phyloP scores from a whole-genome alignment of 192 early-diverging fungal species.

The Backusella mclennaniae region DNA sequence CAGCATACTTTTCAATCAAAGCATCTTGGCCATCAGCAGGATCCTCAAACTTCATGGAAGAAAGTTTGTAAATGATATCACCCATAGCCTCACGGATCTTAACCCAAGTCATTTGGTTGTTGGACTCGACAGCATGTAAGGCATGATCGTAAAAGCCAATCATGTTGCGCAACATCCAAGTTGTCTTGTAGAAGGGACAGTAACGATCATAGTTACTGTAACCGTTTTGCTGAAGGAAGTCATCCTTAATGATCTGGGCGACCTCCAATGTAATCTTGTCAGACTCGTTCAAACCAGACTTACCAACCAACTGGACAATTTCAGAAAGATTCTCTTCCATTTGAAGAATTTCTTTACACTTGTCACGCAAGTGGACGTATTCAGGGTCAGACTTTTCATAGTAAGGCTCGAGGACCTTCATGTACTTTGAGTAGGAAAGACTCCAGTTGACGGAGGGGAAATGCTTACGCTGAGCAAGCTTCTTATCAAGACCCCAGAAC shows the following conservation, averaged over 20 bases:
- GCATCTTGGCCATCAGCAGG: conserved; percentile 93
- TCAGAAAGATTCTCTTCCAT: conserved; percentile 98
- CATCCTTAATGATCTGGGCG: conserved; percentile 98
- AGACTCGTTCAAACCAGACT: conserved; percentile 74
- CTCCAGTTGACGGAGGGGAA: conserved; percentile 99
- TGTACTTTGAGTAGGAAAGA: conserved; percentile 96
- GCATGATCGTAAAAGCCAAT: conserved; percentile 95
- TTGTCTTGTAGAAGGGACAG: conserved; percentile 99
- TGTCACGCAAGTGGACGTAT: conserved; percentile 87
- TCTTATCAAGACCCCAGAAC: conserved; percentile 99
- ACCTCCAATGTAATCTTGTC: conserved; percentile 99
- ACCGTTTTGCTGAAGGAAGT: conserved; percentile 99
- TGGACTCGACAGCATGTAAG: conserved; percentile 91
- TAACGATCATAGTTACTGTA: conserved; percentile 98
- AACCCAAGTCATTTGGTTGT: conserved; percentile 88
- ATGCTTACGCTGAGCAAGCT: conserved; percentile 99
- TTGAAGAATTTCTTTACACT: conserved; percentile 97
- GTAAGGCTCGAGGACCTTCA: conserved; percentile 93
- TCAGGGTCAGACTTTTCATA: conserved; percentile 96
- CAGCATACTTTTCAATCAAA: conserved; percentile 84
- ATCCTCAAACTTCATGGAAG: conserved; percentile 99
- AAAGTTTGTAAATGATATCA: conserved; percentile 94
- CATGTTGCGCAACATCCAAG: conserved; percentile 98
- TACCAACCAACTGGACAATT: conserved; percentile 99
- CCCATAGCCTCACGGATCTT: conserved; percentile 92